phyloP scores from a whole-genome alignment of 2,329 filamentous ascomycete species.

The Sphaceloma murrayae region DNA sequence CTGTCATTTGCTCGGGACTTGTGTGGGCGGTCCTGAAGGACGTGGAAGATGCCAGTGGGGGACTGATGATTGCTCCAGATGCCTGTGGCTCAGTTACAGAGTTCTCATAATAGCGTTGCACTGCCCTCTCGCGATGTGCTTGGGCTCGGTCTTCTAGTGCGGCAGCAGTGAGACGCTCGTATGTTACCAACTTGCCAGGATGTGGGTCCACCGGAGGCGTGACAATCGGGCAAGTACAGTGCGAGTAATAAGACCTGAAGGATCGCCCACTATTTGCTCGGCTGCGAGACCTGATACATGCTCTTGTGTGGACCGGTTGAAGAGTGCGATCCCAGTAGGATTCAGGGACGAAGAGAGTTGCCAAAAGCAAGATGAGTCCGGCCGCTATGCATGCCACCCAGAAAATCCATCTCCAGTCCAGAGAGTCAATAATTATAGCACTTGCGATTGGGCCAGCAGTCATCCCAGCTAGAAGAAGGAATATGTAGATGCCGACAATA shows the following conservation, averaged over 20 bases:
- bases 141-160: constrained; percentile 4
- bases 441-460: constrained; percentile 82
- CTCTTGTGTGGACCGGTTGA: not conserved
- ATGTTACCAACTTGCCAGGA: constrained; percentile 8
- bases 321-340: constrained; percentile 14
- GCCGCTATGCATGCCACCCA: constrained; percentile 3
- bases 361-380: not conserved
- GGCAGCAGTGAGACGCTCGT: not conserved
- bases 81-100: not conserved
- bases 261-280: constrained; percentile 2
- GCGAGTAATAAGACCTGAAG: constrained; percentile 5
- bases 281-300: constrained; percentile 7
- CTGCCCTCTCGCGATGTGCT: constrained; percentile 5
- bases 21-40: constrained; percentile 1
- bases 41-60: not conserved
- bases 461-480: constrained; percentile 41
- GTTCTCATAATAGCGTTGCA: constrained; percentile 11
- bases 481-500: constrained; percentile 2
- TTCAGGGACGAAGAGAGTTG: constrained; percentile 10
- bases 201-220: not conserved
- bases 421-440: constrained; percentile 61
- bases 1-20: not conserved
- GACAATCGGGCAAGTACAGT: constrained; percentile 7
- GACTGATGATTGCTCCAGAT: constrained; percentile 1
- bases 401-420: constrained; percentile 56